phyloP scores from a whole-genome alignment of 495 filamentous ascomycete genomes.

The Penicillium crystallinum region DNA sequence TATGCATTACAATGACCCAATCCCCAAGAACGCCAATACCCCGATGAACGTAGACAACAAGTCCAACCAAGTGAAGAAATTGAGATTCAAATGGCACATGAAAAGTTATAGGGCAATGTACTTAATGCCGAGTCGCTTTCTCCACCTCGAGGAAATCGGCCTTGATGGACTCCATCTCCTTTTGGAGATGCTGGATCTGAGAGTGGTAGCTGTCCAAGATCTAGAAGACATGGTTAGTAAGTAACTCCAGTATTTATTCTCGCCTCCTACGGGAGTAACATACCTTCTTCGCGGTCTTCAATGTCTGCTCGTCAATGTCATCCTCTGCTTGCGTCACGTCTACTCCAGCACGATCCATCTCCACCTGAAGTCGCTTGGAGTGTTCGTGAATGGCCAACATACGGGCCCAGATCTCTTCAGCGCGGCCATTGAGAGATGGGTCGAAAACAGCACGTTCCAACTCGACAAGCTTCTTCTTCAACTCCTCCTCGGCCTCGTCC shows the following conservation, averaged over 20 bases:
- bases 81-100: slow-evolving; percentile 5
- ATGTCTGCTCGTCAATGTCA: slow-evolving; percentile 69
- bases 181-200: slow-evolving; percentile 79
- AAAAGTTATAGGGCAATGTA: neutral
- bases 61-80: slow-evolving; percentile 10
- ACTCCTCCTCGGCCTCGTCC: slow-evolving; percentile 82
- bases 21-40: slow-evolving; percentile 26
- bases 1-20: slow-evolving; percentile 23
- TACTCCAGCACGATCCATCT: slow-evolving; percentile 62
- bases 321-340: slow-evolving; percentile 45
- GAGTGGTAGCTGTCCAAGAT: slow-evolving; percentile 85
- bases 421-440: slow-evolving; percentile 72
- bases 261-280: slow-evolving; percentile 11
- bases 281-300: slow-evolving; percentile 83
- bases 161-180: slow-evolving; percentile 70
- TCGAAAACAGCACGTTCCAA: slow-evolving; percentile 77
- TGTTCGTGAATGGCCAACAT: slow-evolving; percentile 81
- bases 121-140: slow-evolving; percentile 33
- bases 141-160: slow-evolving; percentile 78
- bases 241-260: neutral
- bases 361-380: slow-evolving; percentile 69
- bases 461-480: slow-evolving; percentile 74
- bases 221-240: slow-evolving; percentile 40
- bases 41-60: slow-evolving; percentile 18
- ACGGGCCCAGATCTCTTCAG: slow-evolving; percentile 95